Evolutionary conservation across 257 asterid species (phyloP).

Genomic region (Nyctanthes arbortristis): DNA sequence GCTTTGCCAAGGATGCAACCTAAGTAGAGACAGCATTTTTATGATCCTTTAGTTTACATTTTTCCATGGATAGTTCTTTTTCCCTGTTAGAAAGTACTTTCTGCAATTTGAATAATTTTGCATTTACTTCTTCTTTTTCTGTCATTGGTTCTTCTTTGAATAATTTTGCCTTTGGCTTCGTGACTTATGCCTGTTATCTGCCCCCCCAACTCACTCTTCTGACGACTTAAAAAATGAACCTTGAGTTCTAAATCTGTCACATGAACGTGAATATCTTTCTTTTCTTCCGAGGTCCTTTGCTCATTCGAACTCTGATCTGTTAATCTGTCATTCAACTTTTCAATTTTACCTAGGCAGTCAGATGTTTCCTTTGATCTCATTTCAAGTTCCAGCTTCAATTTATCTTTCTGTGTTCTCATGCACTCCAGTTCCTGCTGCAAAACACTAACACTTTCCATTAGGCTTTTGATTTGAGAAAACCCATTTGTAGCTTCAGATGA

Average conservation of each 20-base stretch:
- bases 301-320: too few species aligned
- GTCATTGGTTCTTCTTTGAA: neutral
- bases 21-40: neutral
- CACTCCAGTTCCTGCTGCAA: conserved; percentile 27
- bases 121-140: conserved; percentile 30
- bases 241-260: conserved; percentile 21
- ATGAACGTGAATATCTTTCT: neutral
- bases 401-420: conserved; percentile 29
- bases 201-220: conserved; percentile 33
- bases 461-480: conserved; percentile 28
- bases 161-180: conserved; percentile 36
- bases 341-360: conserved; percentile 18
- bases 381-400: conserved; percentile 30
- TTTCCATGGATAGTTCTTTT: conserved; percentile 26
- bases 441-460: conserved; percentile 30
- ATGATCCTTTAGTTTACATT: neutral
- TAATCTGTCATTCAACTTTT: conserved; percentile 22
- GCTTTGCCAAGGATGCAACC: neutral
- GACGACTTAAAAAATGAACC: conserved; percentile 22
- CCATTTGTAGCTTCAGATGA: conserved; percentile 24
- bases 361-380: conserved; percentile 25
- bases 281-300: neutral
- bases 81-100: conserved; percentile 35
- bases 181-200: conserved; percentile 27
- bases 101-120: conserved; percentile 30